Percentiles rank a stretch among this genome's conserved stretches.
Conservation (phyloP, 1,139 yeast species). For the Candida tetrigidarum region DNA sequence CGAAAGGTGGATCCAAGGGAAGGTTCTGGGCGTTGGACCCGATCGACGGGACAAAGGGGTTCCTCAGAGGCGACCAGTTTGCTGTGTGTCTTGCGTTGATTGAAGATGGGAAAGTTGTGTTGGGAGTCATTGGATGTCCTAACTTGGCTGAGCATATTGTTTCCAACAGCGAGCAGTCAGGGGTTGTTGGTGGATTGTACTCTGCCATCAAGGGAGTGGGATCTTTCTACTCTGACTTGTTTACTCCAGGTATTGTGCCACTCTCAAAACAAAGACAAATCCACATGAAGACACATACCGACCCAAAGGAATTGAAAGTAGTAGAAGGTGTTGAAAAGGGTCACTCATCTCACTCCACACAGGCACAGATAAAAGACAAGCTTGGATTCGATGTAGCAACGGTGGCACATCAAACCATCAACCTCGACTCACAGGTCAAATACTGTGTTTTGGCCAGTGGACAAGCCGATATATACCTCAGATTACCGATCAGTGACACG, state of each 20-base stretch:
- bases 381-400: constrained; percentile 50
- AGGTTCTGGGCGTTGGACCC: constrained; percentile 98
- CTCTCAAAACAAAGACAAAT: constrained; percentile 42
- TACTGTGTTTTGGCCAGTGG: constrained; percentile 92
- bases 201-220: constrained; percentile 80
- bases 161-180: constrained; percentile 38
- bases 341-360: constrained; percentile 93
- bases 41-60: constrained; percentile 98
- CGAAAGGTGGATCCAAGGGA: constrained; percentile 75
- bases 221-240: constrained; percentile 59
- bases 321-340: constrained; percentile 98
- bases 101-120: constrained; percentile 79
- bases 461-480: constrained; percentile 87
- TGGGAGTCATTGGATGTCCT: constrained; percentile 98
- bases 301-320: constrained; percentile 60
- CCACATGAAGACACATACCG: constrained; percentile 45
- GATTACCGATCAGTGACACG: constrained; percentile 76
- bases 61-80: constrained; percentile 92
- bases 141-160: constrained; percentile 65
- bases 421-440: constrained; percentile 94
- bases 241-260: constrained; percentile 37
- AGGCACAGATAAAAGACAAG: constrained; percentile 66
- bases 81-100: constrained; percentile 94
- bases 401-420: constrained; percentile 57
- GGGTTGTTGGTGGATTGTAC: constrained; percentile 68